Percentiles rank a stretch among this genome's conserved stretches.
Evolutionary conservation across 2,329 filamentous ascomycete species (phyloP).

Genomic region (Fusarium foetens): DNA sequence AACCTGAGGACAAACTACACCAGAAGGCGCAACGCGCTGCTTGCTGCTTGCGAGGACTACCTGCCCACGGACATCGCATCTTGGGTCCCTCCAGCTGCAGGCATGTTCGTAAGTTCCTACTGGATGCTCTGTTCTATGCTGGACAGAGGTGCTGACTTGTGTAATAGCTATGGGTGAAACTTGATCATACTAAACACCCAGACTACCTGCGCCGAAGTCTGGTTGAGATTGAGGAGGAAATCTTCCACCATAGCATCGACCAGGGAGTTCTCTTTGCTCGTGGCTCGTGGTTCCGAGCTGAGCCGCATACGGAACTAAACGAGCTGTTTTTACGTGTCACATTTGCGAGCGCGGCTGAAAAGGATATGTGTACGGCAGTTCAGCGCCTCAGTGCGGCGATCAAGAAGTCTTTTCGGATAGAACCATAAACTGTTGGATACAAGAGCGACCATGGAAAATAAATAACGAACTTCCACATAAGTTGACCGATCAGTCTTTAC

Average conservation of each 20-base stretch:
- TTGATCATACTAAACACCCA: background rate
- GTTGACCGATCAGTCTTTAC: no score
- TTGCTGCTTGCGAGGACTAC: background rate
- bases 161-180: background rate
- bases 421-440: background rate
- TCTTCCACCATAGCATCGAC: background rate
- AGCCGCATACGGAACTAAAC: background rate
- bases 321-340: background rate
- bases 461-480: no score
- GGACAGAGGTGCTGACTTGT: background rate
- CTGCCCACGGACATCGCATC: background rate
- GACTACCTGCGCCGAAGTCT: background rate
- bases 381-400: background rate
- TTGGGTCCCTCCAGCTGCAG: background rate
- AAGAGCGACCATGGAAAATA: no score
- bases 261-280: background rate
- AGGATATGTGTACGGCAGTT: background rate
- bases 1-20: background rate
- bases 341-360: background rate
- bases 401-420: background rate
- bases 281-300: background rate
- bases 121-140: fast-evolving
- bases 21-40: background rate
- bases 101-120: background rate
- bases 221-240: background rate